Evolutionary conservation across 2,329 filamentous ascomycete species (phyloP).

Genomic region (Microdochium bolleyi): DNA sequence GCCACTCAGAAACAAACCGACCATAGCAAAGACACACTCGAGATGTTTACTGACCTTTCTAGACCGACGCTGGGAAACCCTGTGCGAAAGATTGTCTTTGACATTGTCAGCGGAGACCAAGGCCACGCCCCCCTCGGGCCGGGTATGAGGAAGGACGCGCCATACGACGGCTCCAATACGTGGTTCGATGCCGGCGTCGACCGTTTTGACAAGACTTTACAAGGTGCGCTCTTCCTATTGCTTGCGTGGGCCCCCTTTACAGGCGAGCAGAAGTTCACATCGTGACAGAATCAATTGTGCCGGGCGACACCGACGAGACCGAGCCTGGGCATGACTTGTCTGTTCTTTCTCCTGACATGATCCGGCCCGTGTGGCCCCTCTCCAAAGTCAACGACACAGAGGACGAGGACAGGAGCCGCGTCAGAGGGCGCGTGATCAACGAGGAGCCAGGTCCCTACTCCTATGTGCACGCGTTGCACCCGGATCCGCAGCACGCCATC

Average conservation of each 20-base stretch:
- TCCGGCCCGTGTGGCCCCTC: too few species aligned
- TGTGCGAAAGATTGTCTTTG: conserved; percentile 55
- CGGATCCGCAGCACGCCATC: conserved; percentile 30
- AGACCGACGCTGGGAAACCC: conserved; percentile 35
- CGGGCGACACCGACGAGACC: too few species aligned
- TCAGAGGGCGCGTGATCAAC: conserved; percentile 1
- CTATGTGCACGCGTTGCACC: conserved; percentile 29
- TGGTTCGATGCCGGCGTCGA: conserved; percentile 60
- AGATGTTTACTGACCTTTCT: conserved; percentile 29
- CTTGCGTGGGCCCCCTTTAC: too few species aligned
- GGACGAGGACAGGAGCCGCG: background rate
- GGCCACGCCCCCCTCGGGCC: conserved; percentile 37
- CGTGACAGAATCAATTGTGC: too few species aligned
- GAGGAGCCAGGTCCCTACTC: conserved; percentile 9
- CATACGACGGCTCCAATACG: conserved; percentile 34
- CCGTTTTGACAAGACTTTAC: conserved; percentile 33
- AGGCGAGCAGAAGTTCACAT: too few species aligned
- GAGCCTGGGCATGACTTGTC: too few species aligned
- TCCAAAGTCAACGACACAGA: too few species aligned
- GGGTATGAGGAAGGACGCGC: background rate
- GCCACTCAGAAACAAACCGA: conserved; percentile 14
- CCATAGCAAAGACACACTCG: conserved; percentile 20
- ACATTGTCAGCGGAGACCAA: conserved; percentile 48
- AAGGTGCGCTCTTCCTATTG: conserved; percentile 9
- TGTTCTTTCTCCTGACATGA: too few species aligned